Base-by-base conservation (phyloP, 352 stramenopile species). In the Phytophthora agathidicida region DNA sequence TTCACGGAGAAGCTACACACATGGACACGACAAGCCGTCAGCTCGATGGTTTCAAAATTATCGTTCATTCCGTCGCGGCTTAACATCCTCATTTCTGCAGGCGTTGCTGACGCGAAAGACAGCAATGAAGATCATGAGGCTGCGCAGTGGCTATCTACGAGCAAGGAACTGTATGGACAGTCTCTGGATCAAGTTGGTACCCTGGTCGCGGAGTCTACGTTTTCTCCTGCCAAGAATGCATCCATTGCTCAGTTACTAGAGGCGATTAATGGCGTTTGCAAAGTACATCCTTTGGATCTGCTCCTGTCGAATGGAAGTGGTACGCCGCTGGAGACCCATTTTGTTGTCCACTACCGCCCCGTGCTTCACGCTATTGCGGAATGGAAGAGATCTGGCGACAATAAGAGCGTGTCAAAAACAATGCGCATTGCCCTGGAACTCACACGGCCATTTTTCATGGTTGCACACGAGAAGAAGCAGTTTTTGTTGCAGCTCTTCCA, bases 401-500 rank as follows among this genome's bases (percentile, higher is more conserved):
- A 22, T 19, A 60, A 60, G 35, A 62, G 22, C 5, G 41, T 65
- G 14, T 30, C 30, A n/a, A 69, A 61, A 17, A 68, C 58, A 13
- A 73, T 71, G 42, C 56, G 61, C 37, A 46, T 56, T 33, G 54
- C 74, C 11, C 60, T 92, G 7, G 52, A 68, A 23, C 60, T 81
- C 7, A 68, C 63, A 22, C 74, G 73, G 10, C 72, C 74, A 24
- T 89, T 91, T 55, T 85, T 89, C 35, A 26, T 77, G 13, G 56
- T 69, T 41, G 71, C 73, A 7, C 26, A 53, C 1, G 77, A 89
- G 42, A 93, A 93, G 57, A 89, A 87, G 37, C 42, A 67, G 14
- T 90, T 91, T 51, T 45, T 93, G 42, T 51, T 89, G 37, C 69
- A 88, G 26, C 58, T 93, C 23, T 89, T 93, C 50, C 68, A 84